Evolutionary conservation across 2,329 filamentous ascomycete genomes (phyloP).

Genomic region (Talaromyces sp.): DNA sequence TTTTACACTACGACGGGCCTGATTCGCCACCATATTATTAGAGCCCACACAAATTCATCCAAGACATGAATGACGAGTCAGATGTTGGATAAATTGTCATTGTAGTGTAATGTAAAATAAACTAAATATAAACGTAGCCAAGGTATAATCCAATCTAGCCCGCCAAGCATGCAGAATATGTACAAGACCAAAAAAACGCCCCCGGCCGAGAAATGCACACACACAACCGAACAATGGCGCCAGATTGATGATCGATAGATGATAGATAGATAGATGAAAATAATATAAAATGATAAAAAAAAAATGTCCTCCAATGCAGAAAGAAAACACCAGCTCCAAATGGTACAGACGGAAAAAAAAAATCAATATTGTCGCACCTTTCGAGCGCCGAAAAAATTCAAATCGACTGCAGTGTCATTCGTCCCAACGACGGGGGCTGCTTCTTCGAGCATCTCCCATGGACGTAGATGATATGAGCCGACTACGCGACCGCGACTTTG

Average conservation of each 20-base stretch:
- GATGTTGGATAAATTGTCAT: no score
- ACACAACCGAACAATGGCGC: not conserved
- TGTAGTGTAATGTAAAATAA: not conserved
- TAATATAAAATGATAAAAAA: not conserved
- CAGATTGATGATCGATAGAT: not conserved
- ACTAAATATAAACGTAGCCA: not conserved
- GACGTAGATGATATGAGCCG: constrained; percentile 32
- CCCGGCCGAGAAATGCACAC: constrained; percentile 1
- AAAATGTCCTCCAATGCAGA: not conserved
- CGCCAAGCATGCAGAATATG: not conserved
- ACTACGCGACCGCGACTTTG: constrained; percentile 32
- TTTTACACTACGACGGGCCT: no score
- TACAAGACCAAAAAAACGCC: constrained; percentile 2
- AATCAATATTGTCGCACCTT: constrained; percentile 24
- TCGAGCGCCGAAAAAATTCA: constrained; percentile 39
- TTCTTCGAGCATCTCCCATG: constrained; percentile 44
- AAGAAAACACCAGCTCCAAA: not conserved
- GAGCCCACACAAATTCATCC: no score
- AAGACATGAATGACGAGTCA: no score
- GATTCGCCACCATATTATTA: no score
- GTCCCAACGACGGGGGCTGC: constrained; percentile 39
- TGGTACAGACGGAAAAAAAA: not conserved
- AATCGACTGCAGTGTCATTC: constrained; percentile 43
- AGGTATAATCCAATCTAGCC: not conserved
- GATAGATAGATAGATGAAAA: not conserved